Percentiles rank a stretch among this genome's conserved stretches.
These are phyloP conservation scores for Colletotrichum lindemuthianum DNA, from an alignment of 2,329 filamentous ascomycete species.

Conservation along the genomic window DNA sequence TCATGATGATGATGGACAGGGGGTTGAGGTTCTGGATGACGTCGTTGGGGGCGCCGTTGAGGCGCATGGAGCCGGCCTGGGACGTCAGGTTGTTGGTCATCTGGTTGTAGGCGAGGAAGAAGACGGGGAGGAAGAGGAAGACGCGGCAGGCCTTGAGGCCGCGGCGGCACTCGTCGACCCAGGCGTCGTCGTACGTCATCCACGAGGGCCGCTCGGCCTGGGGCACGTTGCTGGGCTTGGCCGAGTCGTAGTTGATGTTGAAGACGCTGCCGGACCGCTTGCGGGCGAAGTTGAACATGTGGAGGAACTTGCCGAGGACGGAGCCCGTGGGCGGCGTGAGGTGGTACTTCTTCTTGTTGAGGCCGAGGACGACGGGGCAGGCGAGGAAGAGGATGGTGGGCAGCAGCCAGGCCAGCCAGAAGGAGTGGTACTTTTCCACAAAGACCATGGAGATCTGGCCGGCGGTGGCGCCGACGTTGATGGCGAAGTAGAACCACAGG, in stretches of 20 bases:
- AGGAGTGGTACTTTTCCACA: conserved; percentile 79
- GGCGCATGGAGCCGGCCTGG: conserved; percentile 73
- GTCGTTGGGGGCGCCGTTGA: conserved; percentile 80
- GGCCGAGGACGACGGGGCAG: conserved; percentile 70
- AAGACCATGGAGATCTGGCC: conserved; percentile 76
- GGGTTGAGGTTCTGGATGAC: conserved; percentile 81
- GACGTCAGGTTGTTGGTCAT: conserved; percentile 69
- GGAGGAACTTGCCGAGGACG: conserved; percentile 73
- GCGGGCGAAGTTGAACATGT: conserved; percentile 68
- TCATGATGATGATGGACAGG: conserved; percentile 78
- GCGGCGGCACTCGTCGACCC: conserved; percentile 82
- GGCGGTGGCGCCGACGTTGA: conserved; percentile 72
- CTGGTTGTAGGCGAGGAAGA: conserved; percentile 69
- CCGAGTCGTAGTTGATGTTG: conserved; percentile 73
- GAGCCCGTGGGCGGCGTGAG: conserved; percentile 76
- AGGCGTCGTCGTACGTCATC: conserved; percentile 87
- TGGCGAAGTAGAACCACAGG: conserved; percentile 67
- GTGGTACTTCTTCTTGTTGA: conserved; percentile 70
- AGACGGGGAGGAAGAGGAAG: conserved; percentile 76
- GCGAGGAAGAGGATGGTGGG: conserved; percentile 73
- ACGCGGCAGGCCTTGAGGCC: conserved; percentile 76
- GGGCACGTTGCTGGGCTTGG: conserved; percentile 73
- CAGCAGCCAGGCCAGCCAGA: conserved; percentile 77
- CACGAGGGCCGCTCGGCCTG: conserved; percentile 67
- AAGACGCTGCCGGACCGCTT: conserved; percentile 72